These are phyloP conservation scores for Populus alba DNA, from an alignment of 345 rosid species.

Conservation along the genomic window DNA sequence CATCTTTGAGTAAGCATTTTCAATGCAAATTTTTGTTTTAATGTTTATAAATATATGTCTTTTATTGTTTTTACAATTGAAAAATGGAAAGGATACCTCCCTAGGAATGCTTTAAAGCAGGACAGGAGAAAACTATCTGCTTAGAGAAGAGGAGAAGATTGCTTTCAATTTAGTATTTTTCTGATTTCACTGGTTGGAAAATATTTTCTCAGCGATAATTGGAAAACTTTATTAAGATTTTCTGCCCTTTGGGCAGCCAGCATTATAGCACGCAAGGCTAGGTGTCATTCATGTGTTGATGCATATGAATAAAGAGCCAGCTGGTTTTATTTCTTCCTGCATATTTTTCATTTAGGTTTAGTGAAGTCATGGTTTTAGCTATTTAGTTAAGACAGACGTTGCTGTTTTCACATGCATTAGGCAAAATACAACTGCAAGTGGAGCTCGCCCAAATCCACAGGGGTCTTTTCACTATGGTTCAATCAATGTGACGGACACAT, in stretches of 20 bases:
- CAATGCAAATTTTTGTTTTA: background rate
- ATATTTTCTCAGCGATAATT: background rate
- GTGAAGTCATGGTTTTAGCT: background rate
- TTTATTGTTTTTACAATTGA: background rate
- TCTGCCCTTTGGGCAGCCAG: background rate
- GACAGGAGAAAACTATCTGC: background rate
- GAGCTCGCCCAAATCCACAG: slow-evolving; percentile 98
- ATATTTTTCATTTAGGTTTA: background rate
- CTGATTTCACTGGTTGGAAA: background rate
- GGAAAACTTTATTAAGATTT: background rate
- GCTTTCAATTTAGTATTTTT: background rate
- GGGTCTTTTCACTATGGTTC: slow-evolving; percentile 91
- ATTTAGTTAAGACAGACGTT: background rate
- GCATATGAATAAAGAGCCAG: background rate
- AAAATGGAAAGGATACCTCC: background rate
- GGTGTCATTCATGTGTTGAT: background rate
- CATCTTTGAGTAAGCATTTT: background rate
- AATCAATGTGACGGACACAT: slow-evolving; percentile 76
- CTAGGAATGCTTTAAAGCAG: background rate
- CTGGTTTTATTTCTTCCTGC: background rate
- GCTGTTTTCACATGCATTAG: slow-evolving; percentile 35
- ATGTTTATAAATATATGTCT: background rate
- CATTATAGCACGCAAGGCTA: background rate
- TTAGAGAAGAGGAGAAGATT: background rate
- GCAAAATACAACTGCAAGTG: slow-evolving; percentile 85